phyloP scores from a whole-genome alignment of 192 early-diverging fungal genomes.

The Coemansia sp. region DNA sequence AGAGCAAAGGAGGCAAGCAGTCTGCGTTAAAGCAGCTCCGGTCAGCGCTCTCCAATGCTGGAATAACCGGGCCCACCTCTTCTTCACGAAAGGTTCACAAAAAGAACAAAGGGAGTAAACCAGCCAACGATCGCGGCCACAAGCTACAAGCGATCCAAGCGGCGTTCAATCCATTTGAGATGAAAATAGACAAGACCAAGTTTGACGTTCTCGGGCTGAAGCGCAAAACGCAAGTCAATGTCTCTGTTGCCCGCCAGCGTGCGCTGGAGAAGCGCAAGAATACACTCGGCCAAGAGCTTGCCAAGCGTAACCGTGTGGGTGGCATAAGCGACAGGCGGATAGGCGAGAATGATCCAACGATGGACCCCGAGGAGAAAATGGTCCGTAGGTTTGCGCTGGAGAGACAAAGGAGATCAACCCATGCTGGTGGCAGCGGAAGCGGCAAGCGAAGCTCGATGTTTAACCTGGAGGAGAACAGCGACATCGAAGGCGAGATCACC shows the following conservation, averaged over 20 bases:
- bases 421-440: neutral
- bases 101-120: conserved; percentile 47
- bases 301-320: conserved; percentile 67
- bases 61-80: conserved; percentile 72
- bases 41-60: conserved; percentile 73
- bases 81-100: conserved; percentile 68
- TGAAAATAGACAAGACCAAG: conserved; percentile 79
- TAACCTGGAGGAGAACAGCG: conserved; percentile 81
- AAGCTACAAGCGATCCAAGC: conserved; percentile 48
- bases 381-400: conserved; percentile 90
- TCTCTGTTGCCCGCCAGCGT: conserved; percentile 75
- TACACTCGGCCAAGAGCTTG: conserved; percentile 79
- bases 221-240: conserved; percentile 77
- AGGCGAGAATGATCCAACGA: conserved; percentile 83
- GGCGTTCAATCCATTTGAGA: conserved; percentile 87
- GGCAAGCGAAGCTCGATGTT: conserved; percentile 58
- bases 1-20: conserved; percentile 20
- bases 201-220: conserved; percentile 83
- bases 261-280: conserved; percentile 87
- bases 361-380: conserved; percentile 97
- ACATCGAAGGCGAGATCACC: conserved; percentile 58
- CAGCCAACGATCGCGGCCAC: conserved; percentile 32
- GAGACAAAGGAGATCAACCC: conserved; percentile 56
- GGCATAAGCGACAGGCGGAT: conserved; percentile 91
- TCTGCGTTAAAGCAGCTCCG: conserved; percentile 87